Conservation (phyloP, 768 basidiomycete genomes). For the Lepiota venenata region DNA sequence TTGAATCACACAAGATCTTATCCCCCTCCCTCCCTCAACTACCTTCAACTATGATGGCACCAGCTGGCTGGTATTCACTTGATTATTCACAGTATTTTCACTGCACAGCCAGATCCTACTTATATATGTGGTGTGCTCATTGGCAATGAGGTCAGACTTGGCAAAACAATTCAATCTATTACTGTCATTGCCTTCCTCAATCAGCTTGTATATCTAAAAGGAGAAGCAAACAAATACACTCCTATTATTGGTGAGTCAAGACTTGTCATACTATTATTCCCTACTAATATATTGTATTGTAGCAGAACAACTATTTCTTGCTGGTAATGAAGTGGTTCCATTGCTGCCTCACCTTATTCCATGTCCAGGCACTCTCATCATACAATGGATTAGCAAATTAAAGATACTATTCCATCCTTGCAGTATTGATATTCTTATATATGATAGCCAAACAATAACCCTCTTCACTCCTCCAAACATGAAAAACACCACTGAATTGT, state of each 20-base stretch:
- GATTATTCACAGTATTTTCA: conserved; percentile 14
- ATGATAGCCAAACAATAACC: conserved; percentile 14
- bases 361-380: conserved; percentile 21
- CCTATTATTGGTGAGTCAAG: conserved; percentile 20
- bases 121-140: conserved; percentile 15
- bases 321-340: conserved; percentile 9
- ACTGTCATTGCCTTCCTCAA: conserved; percentile 19
- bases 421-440: conserved; percentile 23
- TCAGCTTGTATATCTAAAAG: not conserved
- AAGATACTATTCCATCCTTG: conserved; percentile 13
- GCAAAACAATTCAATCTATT: conserved; percentile 25
- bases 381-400: conserved; percentile 22
- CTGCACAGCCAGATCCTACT: not conserved
- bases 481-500: conserved; percentile 14
- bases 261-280: conserved; percentile 13
- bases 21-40: not conserved
- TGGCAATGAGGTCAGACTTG: conserved; percentile 26
- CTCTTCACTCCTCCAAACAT: conserved; percentile 16
- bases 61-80: conserved; percentile 18
- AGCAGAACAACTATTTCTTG: conserved; percentile 15
- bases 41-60: conserved; percentile 19
- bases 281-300: not conserved
- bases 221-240: conserved; percentile 8
- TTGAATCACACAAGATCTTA: not conserved
- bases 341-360: conserved; percentile 18